These are phyloP conservation scores for Phytophthora gonapodyides DNA, from an alignment of 352 stramenopile species.

Conservation along the genomic window DNA sequence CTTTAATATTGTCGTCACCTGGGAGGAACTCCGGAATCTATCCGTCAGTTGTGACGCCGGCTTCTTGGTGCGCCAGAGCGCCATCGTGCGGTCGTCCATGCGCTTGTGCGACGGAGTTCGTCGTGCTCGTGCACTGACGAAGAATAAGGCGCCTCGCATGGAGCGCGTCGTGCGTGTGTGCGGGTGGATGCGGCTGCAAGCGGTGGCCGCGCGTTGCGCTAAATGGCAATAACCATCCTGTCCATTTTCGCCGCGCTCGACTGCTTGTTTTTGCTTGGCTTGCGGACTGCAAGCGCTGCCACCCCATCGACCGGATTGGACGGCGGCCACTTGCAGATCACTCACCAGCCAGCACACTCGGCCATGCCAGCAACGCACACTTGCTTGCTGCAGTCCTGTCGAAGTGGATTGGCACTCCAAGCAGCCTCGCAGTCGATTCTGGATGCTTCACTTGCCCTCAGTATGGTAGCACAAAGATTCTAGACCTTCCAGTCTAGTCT, in stretches of 20 bases:
- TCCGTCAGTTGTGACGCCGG: slow-evolving; percentile 12
- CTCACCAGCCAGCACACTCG: background rate
- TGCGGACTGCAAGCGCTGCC: background rate
- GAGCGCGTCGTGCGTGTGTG: background rate
- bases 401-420: too few species aligned
- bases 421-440: too few species aligned
- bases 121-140: slow-evolving; percentile 13
- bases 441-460: too few species aligned
- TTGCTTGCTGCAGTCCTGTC: too few species aligned
- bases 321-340: slow-evolving; percentile 1
- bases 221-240: slow-evolving; percentile 2
- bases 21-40: slow-evolving; percentile 2
- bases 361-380: too few species aligned
- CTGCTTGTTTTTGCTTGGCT: slow-evolving; percentile 20
- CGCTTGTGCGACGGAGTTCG: slow-evolving; percentile 14
- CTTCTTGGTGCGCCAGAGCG: slow-evolving; percentile 24
- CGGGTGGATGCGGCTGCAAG: background rate
- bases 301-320: slow-evolving; percentile 21
- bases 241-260: slow-evolving; percentile 2
- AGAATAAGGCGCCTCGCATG: slow-evolving; percentile 10
- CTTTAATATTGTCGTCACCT: slow-evolving; percentile 19
- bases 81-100: slow-evolving; percentile 18
- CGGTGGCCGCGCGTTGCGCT: background rate
- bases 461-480: too few species aligned
- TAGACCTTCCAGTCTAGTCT: too few species aligned